Base-by-base conservation (phyloP, 2,329 filamentous ascomycete genomes). In the Dothistroma pini region DNA sequence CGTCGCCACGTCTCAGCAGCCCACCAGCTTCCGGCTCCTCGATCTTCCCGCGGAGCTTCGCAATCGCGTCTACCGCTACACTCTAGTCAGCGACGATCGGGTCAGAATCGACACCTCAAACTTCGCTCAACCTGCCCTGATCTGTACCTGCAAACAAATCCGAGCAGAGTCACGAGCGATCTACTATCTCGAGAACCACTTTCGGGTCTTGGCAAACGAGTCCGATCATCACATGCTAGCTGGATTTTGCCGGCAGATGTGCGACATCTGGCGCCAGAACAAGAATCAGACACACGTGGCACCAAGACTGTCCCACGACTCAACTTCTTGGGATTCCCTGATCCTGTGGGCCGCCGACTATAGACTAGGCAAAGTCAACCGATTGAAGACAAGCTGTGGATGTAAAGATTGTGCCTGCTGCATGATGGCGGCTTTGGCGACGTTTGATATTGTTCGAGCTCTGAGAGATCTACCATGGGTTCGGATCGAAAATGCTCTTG, bases 171-270 rank as follows among this genome's bases (percentile, higher is more conserved):
- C 72, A 22, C 74, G 75, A 48, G 75, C 69, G 21, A 71, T 81
- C 32, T 69, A 81, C 2, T 81, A 81, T 57, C 74, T 76, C 21
- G 75, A 79, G 63, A 81, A 81, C 61, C 71, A 68, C 1, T 81
- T 81, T 67, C 16, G 16, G 4, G 35, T 41, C 9, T 4, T 8
- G 7, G 14, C 35, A 16, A 4, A 10, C 14, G 35, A 41, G 9
- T 41, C 16, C 14, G 35, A 41, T 4, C 35, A 41, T 16, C 35
- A 14, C 16, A 4, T 41, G 35, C 7, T 41, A 16, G 35, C 35
- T 41, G 35, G 4, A 4, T 41, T 41, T 14, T 41, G 35, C 16
- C 35, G 16, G 14, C 35, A 9, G 16, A 16, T n/a, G n/a, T n/a
- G n/a, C n/a, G n/a, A n/a, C n/a, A n/a, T n/a, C 35, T 4, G 35